phyloP scores from a whole-genome alignment of 106 monocot genomes.

The Dioscorea dumetorum region DNA sequence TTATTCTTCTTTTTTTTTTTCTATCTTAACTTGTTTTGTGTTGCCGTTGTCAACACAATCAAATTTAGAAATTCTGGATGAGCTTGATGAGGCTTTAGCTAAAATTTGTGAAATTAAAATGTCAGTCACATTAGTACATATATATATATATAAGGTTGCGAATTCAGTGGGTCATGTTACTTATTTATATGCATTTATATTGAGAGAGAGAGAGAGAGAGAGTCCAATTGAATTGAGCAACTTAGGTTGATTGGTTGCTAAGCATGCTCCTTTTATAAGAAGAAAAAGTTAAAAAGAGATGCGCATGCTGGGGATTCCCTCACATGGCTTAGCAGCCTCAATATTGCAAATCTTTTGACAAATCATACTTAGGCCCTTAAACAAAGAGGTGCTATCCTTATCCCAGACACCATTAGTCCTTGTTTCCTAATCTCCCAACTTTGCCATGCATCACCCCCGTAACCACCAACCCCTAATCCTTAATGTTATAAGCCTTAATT shows the following conservation, averaged over 20 bases:
- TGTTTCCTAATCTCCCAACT: constrained; percentile 51
- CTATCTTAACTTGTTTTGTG: not conserved
- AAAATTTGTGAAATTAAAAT: not conserved
- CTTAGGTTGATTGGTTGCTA: not conserved
- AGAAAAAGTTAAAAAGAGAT: constrained; percentile 3
- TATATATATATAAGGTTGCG: not conserved
- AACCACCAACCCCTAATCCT: not conserved
- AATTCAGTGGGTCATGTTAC: not conserved
- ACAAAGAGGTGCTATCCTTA: constrained; percentile 36
- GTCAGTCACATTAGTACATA: too few species aligned
- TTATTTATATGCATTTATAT: too few species aligned
- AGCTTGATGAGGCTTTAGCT: constrained; percentile 4
- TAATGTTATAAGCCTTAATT: not conserved
- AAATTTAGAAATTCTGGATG: constrained; percentile 13
- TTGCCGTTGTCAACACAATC: not conserved
- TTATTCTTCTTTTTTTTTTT: not conserved
- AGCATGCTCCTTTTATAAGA: constrained; percentile 6
- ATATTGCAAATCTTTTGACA: not conserved
- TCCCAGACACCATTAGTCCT: constrained; percentile 30
- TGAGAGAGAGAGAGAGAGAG: constrained; percentile 9
- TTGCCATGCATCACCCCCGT: not conserved
- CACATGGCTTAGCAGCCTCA: constrained; percentile 17
- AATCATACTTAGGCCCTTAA: constrained; percentile 4
- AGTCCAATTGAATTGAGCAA: not conserved
- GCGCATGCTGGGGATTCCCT: constrained; percentile 23